Evolutionary conservation across 306 rosid genomes (phyloP).

Genomic region (Betula pendula): DNA sequence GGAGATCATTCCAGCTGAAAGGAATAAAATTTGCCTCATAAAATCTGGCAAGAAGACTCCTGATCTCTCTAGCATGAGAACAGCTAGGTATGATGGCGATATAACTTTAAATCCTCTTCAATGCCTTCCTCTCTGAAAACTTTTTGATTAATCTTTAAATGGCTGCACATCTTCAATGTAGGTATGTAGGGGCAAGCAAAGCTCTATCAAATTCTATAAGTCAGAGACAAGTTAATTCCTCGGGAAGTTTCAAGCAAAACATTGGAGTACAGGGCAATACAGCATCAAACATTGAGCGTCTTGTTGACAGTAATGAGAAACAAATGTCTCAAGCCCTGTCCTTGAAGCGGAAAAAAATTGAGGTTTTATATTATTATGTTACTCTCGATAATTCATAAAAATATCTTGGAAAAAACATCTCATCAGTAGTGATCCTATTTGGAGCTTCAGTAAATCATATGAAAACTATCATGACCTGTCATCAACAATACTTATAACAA

Average conservation of each 20-base stretch:
- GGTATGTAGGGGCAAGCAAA: conserved; percentile 42
- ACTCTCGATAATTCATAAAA: conserved; percentile 7
- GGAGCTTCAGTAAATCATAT: conserved; percentile 24
- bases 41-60: conserved; percentile 47
- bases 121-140: conserved; percentile 10
- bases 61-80: conserved; percentile 46
- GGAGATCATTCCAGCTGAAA: conserved; percentile 44
- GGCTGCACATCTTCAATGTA: conserved; percentile 29
- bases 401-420: conserved; percentile 18
- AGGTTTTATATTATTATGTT: conserved; percentile 44
- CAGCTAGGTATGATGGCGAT: conserved; percentile 45
- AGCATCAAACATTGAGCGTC: conserved; percentile 38
- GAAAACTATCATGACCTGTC: conserved; percentile 18
- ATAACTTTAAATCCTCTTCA: conserved; percentile 17
- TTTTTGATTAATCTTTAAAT: conserved; percentile 20
- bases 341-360: conserved; percentile 64
- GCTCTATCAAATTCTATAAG: conserved; percentile 35
- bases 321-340: conserved; percentile 32
- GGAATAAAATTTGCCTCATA: conserved; percentile 43
- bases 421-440: conserved; percentile 10
- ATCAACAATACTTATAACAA: conserved; percentile 21
- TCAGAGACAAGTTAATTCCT: conserved; percentile 38
- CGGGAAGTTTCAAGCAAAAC: conserved; percentile 31
- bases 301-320: conserved; percentile 41
- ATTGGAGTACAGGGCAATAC: conserved; percentile 35